Conservation (phyloP, 2,329 filamentous ascomycete species). For the Xylariaceae sp. region DNA sequence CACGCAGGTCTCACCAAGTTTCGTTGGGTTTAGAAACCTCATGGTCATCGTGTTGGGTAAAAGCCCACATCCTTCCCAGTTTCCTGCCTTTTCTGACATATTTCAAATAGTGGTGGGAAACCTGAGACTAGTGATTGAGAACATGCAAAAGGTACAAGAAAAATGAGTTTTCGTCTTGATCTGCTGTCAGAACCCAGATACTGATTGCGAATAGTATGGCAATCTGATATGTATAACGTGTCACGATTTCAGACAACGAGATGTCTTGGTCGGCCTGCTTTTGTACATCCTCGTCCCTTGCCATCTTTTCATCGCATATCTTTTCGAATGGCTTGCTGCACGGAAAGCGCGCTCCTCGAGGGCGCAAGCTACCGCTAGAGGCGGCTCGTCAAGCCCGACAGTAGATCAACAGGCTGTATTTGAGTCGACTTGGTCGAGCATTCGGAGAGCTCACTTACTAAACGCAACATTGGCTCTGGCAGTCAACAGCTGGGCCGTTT, state of each 20-base stretch:
- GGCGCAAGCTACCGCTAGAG: conserved; percentile 45
- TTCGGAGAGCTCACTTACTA: conserved; percentile 74
- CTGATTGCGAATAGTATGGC: conserved; percentile 64
- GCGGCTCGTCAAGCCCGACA: conserved; percentile 50
- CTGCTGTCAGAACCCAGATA: conserved; percentile 11
- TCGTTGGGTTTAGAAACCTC: conserved; percentile 89
- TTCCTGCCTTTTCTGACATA: too few species aligned
- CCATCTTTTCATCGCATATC: conserved; percentile 84
- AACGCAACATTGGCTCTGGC: conserved; percentile 80
- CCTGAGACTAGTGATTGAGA: conserved; percentile 90
- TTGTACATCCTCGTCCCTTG: conserved; percentile 86
- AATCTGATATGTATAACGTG: conserved; percentile 89
- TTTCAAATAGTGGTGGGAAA: conserved; percentile 78
- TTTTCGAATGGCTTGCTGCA: conserved; percentile 82
- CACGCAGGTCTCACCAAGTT: conserved; percentile 69
- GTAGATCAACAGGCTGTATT: conserved; percentile 64
- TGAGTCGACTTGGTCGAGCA: conserved; percentile 71
- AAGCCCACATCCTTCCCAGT: conserved; percentile 17
- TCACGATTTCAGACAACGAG: conserved; percentile 78
- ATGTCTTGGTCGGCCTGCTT: conserved; percentile 69
- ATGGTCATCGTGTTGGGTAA: conserved; percentile 89
- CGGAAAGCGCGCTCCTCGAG: conserved; percentile 67
- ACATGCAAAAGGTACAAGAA: conserved; percentile 75
- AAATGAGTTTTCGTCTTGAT: conserved; percentile 9
- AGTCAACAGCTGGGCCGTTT: conserved; percentile 80